Evolutionary conservation across 176 grass and related monocot genomes (phyloP), one percentile per base, ranked within the genome.

Genomic region (Oryza brachyantha): DNA sequence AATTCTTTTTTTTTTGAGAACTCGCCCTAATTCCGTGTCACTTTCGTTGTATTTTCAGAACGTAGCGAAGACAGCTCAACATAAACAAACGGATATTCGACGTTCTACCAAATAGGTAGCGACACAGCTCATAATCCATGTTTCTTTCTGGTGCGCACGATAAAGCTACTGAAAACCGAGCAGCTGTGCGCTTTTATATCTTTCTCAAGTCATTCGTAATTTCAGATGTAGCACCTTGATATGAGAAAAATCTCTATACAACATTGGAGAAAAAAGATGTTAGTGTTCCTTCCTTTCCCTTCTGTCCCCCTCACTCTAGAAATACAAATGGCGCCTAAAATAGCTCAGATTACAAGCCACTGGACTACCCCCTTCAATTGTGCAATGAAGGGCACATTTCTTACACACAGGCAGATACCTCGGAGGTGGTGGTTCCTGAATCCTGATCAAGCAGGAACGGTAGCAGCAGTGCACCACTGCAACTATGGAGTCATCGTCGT

Each of bases 241-340:
- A 68, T 73, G 73, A 67, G 24, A 85, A 85, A 85, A 46, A 78
- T 82, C 73, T 81, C 78, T 89, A 85, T 89, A 85, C 87, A 89
- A 54, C 66, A 85, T 64, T 68, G 52, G 8, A 52, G 24, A 57
- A 9, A 82, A 13, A 73, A 58, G 24, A 25, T 1, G 77, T 89
- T 85, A 89, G 67, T 52, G 40, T 52, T 85, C 60, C 77, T 72
- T 89, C 64, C 66, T 85, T 80, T 66, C 78, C 73, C 87, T 89
- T 85, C 46, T 77, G 83, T 77, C 82, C 73, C 73, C 87, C 78
- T 85, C 87, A 21, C 83, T 81, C 83, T 82, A 85, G 66, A 89
- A 77, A 85, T 61, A 31, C 77, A 81, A 85, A 41, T 81, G 87
- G 66, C 58, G 66, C 78, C 78, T 66, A 73, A 73, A 77, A 81